Evolutionary conservation across 2,329 filamentous ascomycete species (phyloP).

Genomic region (Cyanodermella asteris): DNA sequence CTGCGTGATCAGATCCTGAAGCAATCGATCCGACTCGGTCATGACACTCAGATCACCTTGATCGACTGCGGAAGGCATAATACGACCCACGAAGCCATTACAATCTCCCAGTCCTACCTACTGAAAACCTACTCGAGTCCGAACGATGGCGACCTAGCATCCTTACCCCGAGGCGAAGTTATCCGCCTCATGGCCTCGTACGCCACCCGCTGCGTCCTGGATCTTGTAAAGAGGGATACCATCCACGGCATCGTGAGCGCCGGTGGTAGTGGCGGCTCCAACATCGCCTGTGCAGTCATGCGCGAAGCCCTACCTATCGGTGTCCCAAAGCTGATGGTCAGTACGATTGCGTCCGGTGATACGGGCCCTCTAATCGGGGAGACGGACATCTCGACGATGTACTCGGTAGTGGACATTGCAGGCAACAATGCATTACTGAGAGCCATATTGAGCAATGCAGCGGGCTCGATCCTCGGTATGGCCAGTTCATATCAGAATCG

Average conservation of each 20-base stretch:
- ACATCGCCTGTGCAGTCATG: constrained; percentile 39
- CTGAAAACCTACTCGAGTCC: constrained; percentile 14
- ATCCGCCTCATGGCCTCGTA: constrained; percentile 32
- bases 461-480: constrained; percentile 38
- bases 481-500: constrained; percentile 21
- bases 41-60: constrained; percentile 20
- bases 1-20: constrained; percentile 25
- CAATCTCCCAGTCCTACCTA: constrained; percentile 23
- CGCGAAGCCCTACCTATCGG: constrained; percentile 37
- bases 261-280: constrained; percentile 42
- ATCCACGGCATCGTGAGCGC: constrained; percentile 37
- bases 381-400: constrained; percentile 48
- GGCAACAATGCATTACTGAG: constrained; percentile 39
- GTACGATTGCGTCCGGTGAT: constrained; percentile 46
- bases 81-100: constrained; percentile 23
- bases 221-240: constrained; percentile 15
- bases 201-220: constrained; percentile 21
- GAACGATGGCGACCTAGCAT: constrained; percentile 14
- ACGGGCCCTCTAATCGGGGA: constrained; percentile 43
- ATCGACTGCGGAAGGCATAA: constrained; percentile 33
- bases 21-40: no score
- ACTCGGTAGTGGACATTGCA: constrained; percentile 48
- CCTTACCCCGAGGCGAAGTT: constrained; percentile 30
- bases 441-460: constrained; percentile 39
- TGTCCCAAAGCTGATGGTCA: constrained; percentile 48